A percentile compares a stretch with the other conserved stretches of the same genome.
phyloP scores from a whole-genome alignment of 2,329 filamentous ascomycete species.

The Neofusicoccum laricinum region DNA sequence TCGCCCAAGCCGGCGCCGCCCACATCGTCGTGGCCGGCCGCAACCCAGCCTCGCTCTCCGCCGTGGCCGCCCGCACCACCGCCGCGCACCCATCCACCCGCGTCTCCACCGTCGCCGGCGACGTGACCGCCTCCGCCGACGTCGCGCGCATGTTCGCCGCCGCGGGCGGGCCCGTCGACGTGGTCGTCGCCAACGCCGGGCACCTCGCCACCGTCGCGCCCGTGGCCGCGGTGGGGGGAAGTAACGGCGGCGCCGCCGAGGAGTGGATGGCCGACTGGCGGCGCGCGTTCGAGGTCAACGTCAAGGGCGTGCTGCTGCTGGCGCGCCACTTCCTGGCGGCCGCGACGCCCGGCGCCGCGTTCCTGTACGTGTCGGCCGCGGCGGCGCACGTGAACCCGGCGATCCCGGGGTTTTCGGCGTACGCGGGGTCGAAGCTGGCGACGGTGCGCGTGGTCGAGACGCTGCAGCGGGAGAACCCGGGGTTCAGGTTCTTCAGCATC shows the following conservation, averaged over 20 bases:
- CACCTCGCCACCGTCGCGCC: constrained; percentile 14
- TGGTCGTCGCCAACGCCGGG: constrained; percentile 26
- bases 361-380: constrained; percentile 24
- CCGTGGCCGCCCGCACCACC: constrained; percentile 22
- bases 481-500: constrained; percentile 35
- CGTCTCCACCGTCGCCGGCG: constrained; percentile 20
- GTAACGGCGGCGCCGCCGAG: too few species aligned
- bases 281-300: constrained; percentile 19
- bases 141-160: constrained; percentile 23
- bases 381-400: constrained; percentile 18
- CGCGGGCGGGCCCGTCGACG: constrained; percentile 19
- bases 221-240: too few species aligned
- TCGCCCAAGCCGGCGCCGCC: constrained; percentile 45
- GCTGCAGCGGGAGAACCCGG: constrained; percentile 36
- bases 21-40: constrained; percentile 47
- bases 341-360: constrained; percentile 21
- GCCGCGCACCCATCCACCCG: constrained; percentile 16
- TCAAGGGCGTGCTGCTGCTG: constrained; percentile 22
- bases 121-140: constrained; percentile 21
- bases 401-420: constrained; percentile 23
- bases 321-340: constrained; percentile 25
- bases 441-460: constrained; percentile 35
- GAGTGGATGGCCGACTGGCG: constrained; percentile 17
- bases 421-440: constrained; percentile 37
- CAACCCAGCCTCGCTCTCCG: constrained; percentile 30